Base-by-base conservation (phyloP, 1,139 yeast genomes). In the Lodderomyces orthopsilosis region DNA sequence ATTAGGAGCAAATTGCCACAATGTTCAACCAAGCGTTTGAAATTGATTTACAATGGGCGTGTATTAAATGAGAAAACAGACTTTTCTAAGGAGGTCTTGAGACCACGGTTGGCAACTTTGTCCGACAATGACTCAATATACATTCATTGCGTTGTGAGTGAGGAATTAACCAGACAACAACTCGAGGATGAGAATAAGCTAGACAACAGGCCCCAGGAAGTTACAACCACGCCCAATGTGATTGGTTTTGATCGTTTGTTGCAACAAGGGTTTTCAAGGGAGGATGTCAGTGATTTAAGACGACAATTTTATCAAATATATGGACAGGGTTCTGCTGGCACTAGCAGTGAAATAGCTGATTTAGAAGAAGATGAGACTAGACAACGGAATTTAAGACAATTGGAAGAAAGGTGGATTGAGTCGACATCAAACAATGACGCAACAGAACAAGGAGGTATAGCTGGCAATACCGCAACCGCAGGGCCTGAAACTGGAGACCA, bases 361-460 rank as follows among this genome's bases (percentile, higher is more conserved):
- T 54, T 70, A 40, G 77, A 70, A 50, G 76, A 71, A 46, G 70
- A 67, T 42, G 77, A 72, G 45, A 53, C 51, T 24, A 51, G 68
- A 19, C 67, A 62, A 52, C 58, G 53, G 52, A 71, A 71, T 30
- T 61, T 79, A 5, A 60, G 89, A 41, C 85, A 83, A 49, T 62
- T 89, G 50, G 97, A 90, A 58, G 97, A 90, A 53, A 73, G 90
- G 46, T 90, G 96, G 96, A 86, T 90, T 47, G 95, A 90, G 55
- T 82, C 86, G 40, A 85, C 93, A 0, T 89, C 80, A 6, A 74
- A 64, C 42, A 58, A 54, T 6, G 50, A 46, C 17, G 45, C 55
- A 2, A 30, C 44, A 10, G 47, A 27, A 3, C 18, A 26, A 17
- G 32, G 22, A 10, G 38, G 21, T 13, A 15, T 9, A 12, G 22